Evolutionary conservation across 768 basidiomycete species (phyloP).

Genomic region (Guyanaporus albipodus): DNA sequence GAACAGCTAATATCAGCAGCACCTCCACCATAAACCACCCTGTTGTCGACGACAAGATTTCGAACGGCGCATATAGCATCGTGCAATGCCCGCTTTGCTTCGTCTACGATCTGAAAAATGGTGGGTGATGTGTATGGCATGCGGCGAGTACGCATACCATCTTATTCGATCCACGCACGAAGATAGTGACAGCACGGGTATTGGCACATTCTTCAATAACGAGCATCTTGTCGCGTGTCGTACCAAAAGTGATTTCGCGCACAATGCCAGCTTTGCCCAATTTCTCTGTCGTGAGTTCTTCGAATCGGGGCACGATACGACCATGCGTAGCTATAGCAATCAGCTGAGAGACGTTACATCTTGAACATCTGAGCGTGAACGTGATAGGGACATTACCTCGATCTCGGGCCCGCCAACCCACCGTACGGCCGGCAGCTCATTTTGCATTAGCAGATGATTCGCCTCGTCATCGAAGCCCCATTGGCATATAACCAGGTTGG

Average conservation of each 20-base stretch:
- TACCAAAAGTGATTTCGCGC: constrained; percentile 92
- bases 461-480: constrained; percentile 99
- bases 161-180: constrained; percentile 97
- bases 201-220: constrained; percentile 99
- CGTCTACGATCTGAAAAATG: constrained; percentile 83
- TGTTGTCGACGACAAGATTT: constrained; percentile 91
- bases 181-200: constrained; percentile 92
- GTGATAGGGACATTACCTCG: constrained; percentile 52
- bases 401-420: constrained; percentile 99
- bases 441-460: constrained; percentile 97
- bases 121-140: not conserved
- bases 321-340: constrained; percentile 99
- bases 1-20: constrained; percentile 96
- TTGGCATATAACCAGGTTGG: constrained; percentile 98
- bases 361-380: not conserved
- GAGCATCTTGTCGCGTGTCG: constrained; percentile 98
- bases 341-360: constrained; percentile 45
- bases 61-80: constrained; percentile 97
- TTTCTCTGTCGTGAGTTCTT: constrained; percentile 88
- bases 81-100: constrained; percentile 96
- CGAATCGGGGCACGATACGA: constrained; percentile 96
- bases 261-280: constrained; percentile 92
- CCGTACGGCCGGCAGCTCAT: constrained; percentile 92
- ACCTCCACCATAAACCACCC: constrained; percentile 97
- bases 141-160: constrained; percentile 61